Base-by-base conservation (phyloP, 345 rosid species). In the Lepidium sativum region DNA sequence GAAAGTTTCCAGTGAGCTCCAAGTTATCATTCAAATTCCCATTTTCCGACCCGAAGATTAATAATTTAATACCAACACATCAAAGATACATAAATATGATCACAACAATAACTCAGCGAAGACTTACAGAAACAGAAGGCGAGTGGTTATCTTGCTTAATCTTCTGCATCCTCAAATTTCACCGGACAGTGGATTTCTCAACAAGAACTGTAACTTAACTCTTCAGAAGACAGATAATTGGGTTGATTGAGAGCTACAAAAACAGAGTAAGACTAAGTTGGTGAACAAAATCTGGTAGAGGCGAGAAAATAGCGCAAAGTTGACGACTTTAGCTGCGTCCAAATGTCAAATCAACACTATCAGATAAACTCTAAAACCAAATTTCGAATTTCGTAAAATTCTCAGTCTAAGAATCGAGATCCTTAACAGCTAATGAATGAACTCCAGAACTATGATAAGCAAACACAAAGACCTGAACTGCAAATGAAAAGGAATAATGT, bases 221-320 rank as follows among this genome's bases (percentile, higher is more conserved):
- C 70, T 43, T 54, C 8, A 4, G 35, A 20, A 0, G 23, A n/a
- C 20, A 1, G 10, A 15, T 2, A 8, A 2, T 39, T 31, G 1
- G 23, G 40, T 8, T 16, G 4, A 45, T 14, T 0, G 9, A 71
- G 69, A 71, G 69, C 65, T 55, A 39, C 44, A 71, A 57, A 55
- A 47, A 14, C 59, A 71, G 65, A 61, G 49, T 16, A 54, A 32
- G n/a, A 11, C 8, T 8, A 56, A 14, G 61, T 57, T n/a, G 51
- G 67, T 23, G 21, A 49, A 55, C 60, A 31, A 49, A 37, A 39
- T 14, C 32, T 38, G 34, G 53, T 4, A 14, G 51, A 52, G 20
- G 8, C 42, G 6, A 62, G 12, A 7, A 34, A 52, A 61, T 43
- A 35, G 9, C 9, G 15, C 3, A 21, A 70, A 1, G 14, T n/a